Conservation (phyloP, 495 filamentous ascomycete genomes). For the Aspergillus conjunctus region DNA sequence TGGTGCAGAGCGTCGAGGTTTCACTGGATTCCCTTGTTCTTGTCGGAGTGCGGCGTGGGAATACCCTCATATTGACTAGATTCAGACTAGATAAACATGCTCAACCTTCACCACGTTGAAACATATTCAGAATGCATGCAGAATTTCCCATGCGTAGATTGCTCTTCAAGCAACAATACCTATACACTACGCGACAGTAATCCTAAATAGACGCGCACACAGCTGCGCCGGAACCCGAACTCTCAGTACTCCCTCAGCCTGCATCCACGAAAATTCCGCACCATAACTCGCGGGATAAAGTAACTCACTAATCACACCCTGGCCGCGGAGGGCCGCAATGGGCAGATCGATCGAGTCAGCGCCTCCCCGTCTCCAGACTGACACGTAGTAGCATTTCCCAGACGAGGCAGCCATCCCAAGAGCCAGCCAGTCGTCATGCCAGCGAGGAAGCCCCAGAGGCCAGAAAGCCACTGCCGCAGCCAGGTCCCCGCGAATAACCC, state of each 20-base stretch:
- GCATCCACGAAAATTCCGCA: slow-evolving; percentile 6
- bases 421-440: slow-evolving; percentile 25
- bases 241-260: background rate
- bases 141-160: too few relatives aligned
- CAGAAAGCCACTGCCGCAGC: slow-evolving; percentile 17
- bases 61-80: too few relatives aligned
- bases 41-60: too few relatives aligned
- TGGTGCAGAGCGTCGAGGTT: too few relatives aligned
- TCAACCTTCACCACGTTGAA: too few relatives aligned
- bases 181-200: background rate
- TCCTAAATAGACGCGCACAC: slow-evolving; percentile 14
- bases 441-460: slow-evolving; percentile 25
- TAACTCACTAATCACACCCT: background rate
- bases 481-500: slow-evolving; percentile 18
- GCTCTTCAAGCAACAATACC: too few relatives aligned
- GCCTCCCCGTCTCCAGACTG: slow-evolving; percentile 26
- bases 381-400: slow-evolving; percentile 16
- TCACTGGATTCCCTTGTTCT: too few relatives aligned
- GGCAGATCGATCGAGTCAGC: slow-evolving; percentile 10
- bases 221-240: slow-evolving; percentile 6
- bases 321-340: background rate
- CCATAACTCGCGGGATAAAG: slow-evolving; percentile 18
- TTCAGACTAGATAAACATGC: too few relatives aligned
- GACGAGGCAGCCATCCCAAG: slow-evolving; percentile 15
- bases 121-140: background rate